phyloP scores from a whole-genome alignment of 2,329 filamentous ascomycete species.

The Aureobasidium vineae region DNA sequence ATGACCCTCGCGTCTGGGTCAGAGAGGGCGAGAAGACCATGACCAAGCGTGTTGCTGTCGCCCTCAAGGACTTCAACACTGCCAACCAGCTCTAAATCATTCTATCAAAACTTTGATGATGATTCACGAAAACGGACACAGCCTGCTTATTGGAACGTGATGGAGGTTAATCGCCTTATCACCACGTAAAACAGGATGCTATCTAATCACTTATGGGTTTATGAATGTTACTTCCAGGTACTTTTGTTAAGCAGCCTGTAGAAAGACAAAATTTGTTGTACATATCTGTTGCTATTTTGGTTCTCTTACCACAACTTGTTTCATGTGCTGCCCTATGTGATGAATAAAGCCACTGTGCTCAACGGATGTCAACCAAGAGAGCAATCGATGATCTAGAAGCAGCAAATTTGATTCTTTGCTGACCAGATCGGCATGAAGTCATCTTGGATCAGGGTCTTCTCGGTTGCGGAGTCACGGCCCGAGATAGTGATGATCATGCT shows the following conservation, averaged over 20 bases:
- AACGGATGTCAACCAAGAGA: too few species aligned
- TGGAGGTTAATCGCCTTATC: slow-evolving; percentile 24
- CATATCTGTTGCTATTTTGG: slow-evolving; percentile 6
- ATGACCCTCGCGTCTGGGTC: slow-evolving; percentile 87
- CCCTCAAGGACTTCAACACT: slow-evolving; percentile 89
- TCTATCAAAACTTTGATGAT: slow-evolving; percentile 7
- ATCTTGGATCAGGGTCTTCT: neutral
- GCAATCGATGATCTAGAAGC: slow-evolving; percentile 7
- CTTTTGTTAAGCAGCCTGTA: slow-evolving; percentile 7
- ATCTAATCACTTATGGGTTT: slow-evolving; percentile 15
- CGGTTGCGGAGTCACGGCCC: neutral
- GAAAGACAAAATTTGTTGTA: slow-evolving; percentile 25
- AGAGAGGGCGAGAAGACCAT: slow-evolving; percentile 98
- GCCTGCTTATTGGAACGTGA: slow-evolving; percentile 13
- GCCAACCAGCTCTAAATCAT: slow-evolving; percentile 65
- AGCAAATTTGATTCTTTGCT: neutral
- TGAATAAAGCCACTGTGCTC: too few species aligned
- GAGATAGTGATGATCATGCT: neutral
- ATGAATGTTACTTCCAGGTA: slow-evolving; percentile 23
- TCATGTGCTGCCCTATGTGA: neutral
- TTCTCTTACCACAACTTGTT: neutral
- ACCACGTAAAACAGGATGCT: neutral
- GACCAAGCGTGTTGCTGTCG: slow-evolving; percentile 73
- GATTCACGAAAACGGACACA: slow-evolving; percentile 1
- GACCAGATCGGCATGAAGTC: slow-evolving; percentile 12